Conservation (phyloP, 176 grass and related monocot genomes). For the Ensete ventricosum region DNA sequence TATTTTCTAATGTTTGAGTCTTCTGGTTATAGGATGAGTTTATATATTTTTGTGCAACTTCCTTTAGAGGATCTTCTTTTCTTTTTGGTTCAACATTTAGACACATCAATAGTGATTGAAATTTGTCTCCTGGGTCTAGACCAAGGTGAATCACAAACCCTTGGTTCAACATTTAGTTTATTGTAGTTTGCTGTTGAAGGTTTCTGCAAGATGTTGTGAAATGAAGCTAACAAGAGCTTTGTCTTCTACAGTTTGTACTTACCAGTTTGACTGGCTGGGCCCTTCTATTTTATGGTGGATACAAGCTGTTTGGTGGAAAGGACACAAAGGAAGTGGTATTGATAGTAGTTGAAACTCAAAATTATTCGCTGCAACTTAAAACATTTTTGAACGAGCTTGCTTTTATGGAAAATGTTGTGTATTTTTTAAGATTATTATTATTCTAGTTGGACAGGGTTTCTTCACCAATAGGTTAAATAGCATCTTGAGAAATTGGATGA, state of each 20-base stretch:
- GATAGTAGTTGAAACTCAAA: neutral
- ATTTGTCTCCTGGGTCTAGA: too few species aligned
- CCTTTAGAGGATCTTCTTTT: neutral
- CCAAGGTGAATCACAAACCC: too few species aligned
- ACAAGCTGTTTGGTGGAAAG: slow-evolving; percentile 34
- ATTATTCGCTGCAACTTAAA: neutral
- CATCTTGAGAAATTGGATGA: slow-evolving; percentile 2
- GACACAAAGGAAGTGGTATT: slow-evolving; percentile 9
- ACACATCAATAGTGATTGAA: too few species aligned
- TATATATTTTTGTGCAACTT: neutral
- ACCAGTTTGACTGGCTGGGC: slow-evolving; percentile 35
- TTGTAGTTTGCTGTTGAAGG: neutral
- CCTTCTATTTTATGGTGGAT: slow-evolving; percentile 27
- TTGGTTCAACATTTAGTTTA: neutral
- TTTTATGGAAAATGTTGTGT: neutral
- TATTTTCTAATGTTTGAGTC: neutral
- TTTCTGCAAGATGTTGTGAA: neutral
- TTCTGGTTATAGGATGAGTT: neutral
- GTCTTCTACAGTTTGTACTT: slow-evolving; percentile 31
- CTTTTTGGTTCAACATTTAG: neutral
- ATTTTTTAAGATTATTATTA: neutral
- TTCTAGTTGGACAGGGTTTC: neutral
- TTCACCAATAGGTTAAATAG: neutral
- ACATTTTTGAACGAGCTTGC: neutral
- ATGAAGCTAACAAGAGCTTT: neutral